These are phyloP conservation scores for apple (Malus domestica) DNA, from an alignment of 306 rosid genomes.

Conservation along the genomic window DNA sequence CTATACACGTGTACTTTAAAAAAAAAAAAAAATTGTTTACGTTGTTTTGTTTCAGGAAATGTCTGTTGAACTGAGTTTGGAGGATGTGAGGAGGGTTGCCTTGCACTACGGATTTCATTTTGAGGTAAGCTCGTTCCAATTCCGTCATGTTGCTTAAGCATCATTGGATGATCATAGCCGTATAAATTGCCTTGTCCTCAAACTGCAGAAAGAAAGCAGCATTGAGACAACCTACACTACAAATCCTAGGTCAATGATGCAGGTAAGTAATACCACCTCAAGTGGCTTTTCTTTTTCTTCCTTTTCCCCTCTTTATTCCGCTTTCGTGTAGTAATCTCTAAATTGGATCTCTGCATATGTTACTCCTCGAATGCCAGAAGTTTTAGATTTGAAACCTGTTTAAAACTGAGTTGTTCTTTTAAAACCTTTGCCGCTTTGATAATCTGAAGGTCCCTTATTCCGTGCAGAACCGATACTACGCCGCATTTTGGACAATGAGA, in stretches of 20 bases:
- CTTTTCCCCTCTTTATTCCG: not conserved
- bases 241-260: constrained; percentile 92
- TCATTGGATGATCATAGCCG: constrained; percentile 1
- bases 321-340: not conserved
- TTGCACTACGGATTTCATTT: constrained; percentile 66
- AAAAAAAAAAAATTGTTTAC: not conserved
- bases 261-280: constrained; percentile 43
- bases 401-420: not conserved
- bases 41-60: constrained; percentile 47
- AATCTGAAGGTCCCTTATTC: constrained; percentile 3
- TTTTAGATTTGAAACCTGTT: not conserved
- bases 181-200: constrained; percentile 9
- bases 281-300: not conserved
- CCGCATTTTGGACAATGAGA: constrained; percentile 92
- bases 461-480: constrained; percentile 77
- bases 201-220: constrained; percentile 68
- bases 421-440: constrained; percentile 4
- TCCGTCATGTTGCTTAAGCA: not conserved
- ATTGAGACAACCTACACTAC: constrained; percentile 81
- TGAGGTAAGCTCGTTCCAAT: constrained; percentile 52
- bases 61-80: constrained; percentile 93
- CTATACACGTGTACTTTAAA: too few relatives aligned
- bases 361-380: not conserved
- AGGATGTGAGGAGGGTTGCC: constrained; percentile 80
- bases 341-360: too few relatives aligned